phyloP scores from a whole-genome alignment of 768 basidiomycete genomes.

The Fomitopsis serialis region DNA sequence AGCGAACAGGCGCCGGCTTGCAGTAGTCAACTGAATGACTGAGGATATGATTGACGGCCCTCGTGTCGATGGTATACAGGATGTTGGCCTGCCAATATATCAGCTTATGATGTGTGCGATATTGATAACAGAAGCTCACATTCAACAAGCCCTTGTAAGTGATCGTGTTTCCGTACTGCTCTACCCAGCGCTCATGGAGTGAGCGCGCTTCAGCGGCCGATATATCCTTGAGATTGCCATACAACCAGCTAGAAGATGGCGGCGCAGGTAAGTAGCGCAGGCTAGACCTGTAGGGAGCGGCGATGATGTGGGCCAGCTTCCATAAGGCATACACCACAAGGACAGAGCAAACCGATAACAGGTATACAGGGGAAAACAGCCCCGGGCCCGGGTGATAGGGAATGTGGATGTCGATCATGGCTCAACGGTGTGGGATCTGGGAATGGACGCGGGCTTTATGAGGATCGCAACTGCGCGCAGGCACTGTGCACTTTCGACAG shows the following conservation, averaged over 20 bases:
- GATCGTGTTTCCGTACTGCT: neutral
- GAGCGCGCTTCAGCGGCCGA: neutral
- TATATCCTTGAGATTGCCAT: slow-evolving; percentile 16
- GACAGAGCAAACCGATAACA: no score
- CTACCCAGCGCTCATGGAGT: neutral
- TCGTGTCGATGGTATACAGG: slow-evolving; percentile 38
- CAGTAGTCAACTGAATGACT: slow-evolving; percentile 49
- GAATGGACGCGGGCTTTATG: no score
- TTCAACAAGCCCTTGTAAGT: neutral
- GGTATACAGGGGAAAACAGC: no score
- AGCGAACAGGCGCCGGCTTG: slow-evolving; percentile 41
- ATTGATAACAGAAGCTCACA: neutral
- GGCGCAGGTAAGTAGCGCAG: neutral
- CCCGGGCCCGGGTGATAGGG: no score
- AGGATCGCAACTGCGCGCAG: no score
- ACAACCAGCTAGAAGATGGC: neutral
- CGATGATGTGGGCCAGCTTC: neutral
- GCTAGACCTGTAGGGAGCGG: neutral
- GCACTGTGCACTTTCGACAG: no score
- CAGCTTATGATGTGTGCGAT: neutral
- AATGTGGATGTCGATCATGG: no score
- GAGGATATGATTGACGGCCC: slow-evolving; percentile 60
- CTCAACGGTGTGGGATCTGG: no score
- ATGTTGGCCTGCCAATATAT: neutral
- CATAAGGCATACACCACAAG: neutral